Evolutionary conservation across 495 filamentous ascomycete species (phyloP).

Genomic region (Podospora pseudocomata): DNA sequence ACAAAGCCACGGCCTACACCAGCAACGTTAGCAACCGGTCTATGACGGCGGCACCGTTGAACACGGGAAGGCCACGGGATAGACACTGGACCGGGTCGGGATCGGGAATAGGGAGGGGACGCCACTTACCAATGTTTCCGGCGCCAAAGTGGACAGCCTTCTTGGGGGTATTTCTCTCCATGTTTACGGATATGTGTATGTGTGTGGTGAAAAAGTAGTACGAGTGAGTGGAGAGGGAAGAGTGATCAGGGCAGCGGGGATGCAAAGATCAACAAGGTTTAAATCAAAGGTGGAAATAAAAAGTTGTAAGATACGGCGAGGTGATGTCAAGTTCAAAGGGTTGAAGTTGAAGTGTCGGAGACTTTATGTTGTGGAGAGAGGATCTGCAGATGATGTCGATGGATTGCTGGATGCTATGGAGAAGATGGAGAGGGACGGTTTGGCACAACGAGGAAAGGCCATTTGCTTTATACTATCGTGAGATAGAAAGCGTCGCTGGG

Average conservation of each 20-base stretch:
- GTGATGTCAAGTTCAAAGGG: not conserved
- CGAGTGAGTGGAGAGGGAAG: not conserved
- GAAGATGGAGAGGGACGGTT: not conserved
- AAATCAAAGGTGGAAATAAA: not conserved
- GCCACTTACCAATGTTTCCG: constrained; percentile 69
- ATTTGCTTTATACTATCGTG: constrained; percentile 10
- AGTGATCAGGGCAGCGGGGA: not conserved
- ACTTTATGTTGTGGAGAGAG: not conserved
- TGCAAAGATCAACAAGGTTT: not conserved
- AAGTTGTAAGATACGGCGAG: not conserved
- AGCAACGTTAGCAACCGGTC: constrained; percentile 9
- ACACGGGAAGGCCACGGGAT: not conserved
- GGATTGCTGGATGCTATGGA: not conserved
- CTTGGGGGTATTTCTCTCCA: constrained; percentile 40
- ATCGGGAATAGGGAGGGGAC: not conserved
- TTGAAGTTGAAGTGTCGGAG: not conserved
- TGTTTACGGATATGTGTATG: constrained; percentile 7
- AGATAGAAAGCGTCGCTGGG: not conserved
- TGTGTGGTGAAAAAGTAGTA: not conserved
- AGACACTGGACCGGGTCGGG: not conserved
- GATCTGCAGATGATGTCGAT: not conserved
- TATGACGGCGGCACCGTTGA: not conserved
- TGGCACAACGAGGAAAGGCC: not conserved
- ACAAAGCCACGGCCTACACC: constrained; percentile 52
- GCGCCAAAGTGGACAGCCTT: constrained; percentile 92